Base-by-base conservation (phyloP, 805 yeast genomes). In the Candida oleophila region DNA sequence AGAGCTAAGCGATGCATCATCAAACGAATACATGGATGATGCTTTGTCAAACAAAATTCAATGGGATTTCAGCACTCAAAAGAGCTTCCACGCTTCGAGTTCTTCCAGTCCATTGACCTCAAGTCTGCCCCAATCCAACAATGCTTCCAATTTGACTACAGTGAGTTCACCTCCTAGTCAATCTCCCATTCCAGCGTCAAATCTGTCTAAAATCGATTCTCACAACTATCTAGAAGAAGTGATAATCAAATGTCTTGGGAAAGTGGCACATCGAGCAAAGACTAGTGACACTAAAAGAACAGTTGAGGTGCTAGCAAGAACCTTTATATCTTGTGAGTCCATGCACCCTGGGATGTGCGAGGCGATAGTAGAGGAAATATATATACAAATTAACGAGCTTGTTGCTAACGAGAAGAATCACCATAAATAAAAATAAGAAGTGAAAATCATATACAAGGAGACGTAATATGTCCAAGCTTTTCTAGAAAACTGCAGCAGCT, bases 351-450 rank as follows among this genome's bases (percentile, higher is more conserved):
- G 94, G 0, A 69, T 87, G 38, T 66, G 81, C 41, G 83, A 79
- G 47, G 89, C 88, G 0, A 71, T 87, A 7, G 66, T 83, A 7
- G 89, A 86, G 60, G 92, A 86, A 57, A 64, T 85, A 11, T 68
- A 71, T 25, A 50, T 63, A 30, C 62, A 57, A 45, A 53, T 57
- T 41, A 50, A 52, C 36, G 58, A 56, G 20, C 39, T 57, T 14
- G 41, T 53, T 7, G 41, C 55, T n/a, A 54, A 54, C 15, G 48
- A 48, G 11, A 25, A 25, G 11, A 5, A 25, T 7, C 11, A 25
- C 30, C 11, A 25, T 25, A 25, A 25, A 11, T 11, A 3, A 22
- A 4, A 15, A 40, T 19, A n/a, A n/a, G n/a, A n/a, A n/a, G n/a
- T n/a, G n/a, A n/a, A n/a, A n/a, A n/a, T n/a, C n/a, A n/a, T n/a